Conservation (phyloP, 495 filamentous ascomycete species). For the Pseudomonodictys pantanalensis region DNA sequence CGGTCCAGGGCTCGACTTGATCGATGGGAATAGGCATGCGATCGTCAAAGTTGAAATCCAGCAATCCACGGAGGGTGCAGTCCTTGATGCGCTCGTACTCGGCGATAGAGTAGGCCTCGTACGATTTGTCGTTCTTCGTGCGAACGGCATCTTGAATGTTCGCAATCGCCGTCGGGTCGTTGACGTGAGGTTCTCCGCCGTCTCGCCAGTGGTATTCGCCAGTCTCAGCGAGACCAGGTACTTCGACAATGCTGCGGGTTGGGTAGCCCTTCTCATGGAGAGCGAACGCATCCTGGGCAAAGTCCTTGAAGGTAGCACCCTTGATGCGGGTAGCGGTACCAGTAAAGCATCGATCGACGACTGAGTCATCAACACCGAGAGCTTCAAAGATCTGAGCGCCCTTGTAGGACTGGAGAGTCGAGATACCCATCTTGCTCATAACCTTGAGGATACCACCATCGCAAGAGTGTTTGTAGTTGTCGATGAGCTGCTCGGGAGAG, state of each 20-base stretch:
- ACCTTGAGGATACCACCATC: conserved; percentile 98
- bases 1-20: conserved; percentile 98
- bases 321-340: conserved; percentile 95
- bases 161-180: conserved; percentile 91
- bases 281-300: conserved; percentile 94
- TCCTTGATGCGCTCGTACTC: conserved; percentile 98
- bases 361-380: conserved; percentile 91
- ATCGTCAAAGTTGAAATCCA: conserved; percentile 97
- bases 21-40: conserved; percentile 86
- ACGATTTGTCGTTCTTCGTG: conserved; percentile 99
- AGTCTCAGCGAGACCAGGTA: conserved; percentile 86
- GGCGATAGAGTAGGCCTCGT: conserved; percentile 91
- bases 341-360: conserved; percentile 95
- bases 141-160: conserved; percentile 98
- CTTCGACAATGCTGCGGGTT: conserved; percentile 70
- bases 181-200: conserved; percentile 96
- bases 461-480: conserved; percentile 97
- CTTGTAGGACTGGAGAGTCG: conserved; percentile 96
- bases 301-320: conserved; percentile 92
- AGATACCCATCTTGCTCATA: conserved; percentile 99
- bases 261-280: conserved; percentile 96
- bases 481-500: conserved; percentile 77
- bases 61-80: conserved; percentile 92
- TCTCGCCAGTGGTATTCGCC: conserved; percentile 99
- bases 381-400: conserved; percentile 99